These are phyloP conservation scores for Umbellularia californica DNA, from an alignment of 164 flowering plant genomes.

Conservation along the genomic window DNA sequence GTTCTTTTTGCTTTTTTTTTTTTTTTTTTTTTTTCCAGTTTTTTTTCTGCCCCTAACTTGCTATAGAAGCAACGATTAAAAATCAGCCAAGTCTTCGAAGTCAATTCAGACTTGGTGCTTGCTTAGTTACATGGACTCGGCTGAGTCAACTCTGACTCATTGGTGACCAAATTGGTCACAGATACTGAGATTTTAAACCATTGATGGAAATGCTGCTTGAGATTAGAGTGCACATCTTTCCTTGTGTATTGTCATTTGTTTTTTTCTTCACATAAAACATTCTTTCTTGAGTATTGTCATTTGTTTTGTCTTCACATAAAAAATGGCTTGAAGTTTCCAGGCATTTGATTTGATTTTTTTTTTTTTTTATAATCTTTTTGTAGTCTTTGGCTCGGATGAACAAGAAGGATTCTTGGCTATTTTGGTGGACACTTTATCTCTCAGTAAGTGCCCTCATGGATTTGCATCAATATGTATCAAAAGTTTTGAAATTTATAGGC, in stretches of 20 bases:
- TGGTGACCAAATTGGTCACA: too few species aligned
- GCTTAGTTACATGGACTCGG: too few species aligned
- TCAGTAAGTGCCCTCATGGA: slow-evolving; percentile 46
- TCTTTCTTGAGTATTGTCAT: not conserved
- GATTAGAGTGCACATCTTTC: not conserved
- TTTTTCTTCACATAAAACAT: not conserved
- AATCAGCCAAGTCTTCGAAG: too few species aligned
- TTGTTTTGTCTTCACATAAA: not conserved
- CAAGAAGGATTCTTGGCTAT: slow-evolving; percentile 98
- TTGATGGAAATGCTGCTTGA: not conserved
- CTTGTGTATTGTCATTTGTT: not conserved
- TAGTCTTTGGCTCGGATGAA: slow-evolving; percentile 93
- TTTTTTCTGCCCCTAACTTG: not conserved
- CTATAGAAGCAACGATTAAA: not conserved
- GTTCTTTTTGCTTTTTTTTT: too few species aligned
- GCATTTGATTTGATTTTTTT: too few species aligned
- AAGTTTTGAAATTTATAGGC: not conserved
- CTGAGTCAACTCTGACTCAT: too few species aligned
- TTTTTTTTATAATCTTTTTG: slow-evolving; percentile 9
- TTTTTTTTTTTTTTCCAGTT: too few species aligned
- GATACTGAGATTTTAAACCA: too few species aligned
- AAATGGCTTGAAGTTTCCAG: not conserved
- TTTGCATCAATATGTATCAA: not conserved
- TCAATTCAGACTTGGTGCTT: too few species aligned
- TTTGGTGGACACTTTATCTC: slow-evolving; percentile 97